Base-by-base conservation (phyloP, 2,329 filamentous ascomycete genomes). In the Nigrospora oryzae region DNA sequence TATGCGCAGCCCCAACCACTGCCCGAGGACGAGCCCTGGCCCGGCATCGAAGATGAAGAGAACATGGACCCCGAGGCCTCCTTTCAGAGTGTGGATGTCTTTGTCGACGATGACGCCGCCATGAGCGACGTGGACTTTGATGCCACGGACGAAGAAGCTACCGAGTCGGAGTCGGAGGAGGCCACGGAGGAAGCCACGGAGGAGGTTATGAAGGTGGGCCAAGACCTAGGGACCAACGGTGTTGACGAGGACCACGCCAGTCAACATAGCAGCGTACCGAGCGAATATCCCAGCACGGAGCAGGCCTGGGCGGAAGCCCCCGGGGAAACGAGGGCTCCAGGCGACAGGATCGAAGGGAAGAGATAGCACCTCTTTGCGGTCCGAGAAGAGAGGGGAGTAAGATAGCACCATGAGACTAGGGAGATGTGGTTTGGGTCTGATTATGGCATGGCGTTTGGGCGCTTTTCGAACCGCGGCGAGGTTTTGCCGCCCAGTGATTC, bases 1-100 rank as follows among this genome's bases (percentile, higher is more conserved):
- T 58, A 63, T 13, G 53, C 53, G 11, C 54, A 56, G 7, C 38
- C 19, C 11, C 54, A 55, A 11, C 38, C 17, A 30, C 32, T 38
- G 12, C 73, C 73, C 1, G 74, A 79, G 53, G 77, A 81, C 48
- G 71, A 79, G 47, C 68, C 69, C 2, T 77, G 75, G 74, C 72
- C 69, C 0, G 77, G 77, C 10, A 74, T 80, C 40, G 75, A 79
- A 49, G 75, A 78, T 42, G 67, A 64, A 3, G 76, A 80, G 52
- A 78, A 79, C 46, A 57, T 71, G 32, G 70, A 77, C 39, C 73
- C 73, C 3, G 48, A 51, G 14, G 42, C 19, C 39, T 19, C 14
- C 35, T 43, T n/a, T 17, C 33, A 31, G 33, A 45, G 15, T 35
- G 45, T 48, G 14, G 47, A 46, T 33, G 38, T 49, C 11, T 47